Percentiles rank a stretch among this genome's conserved stretches.
Conservation (phyloP, 345 rosid species). For the Sisymbrium irio region DNA sequence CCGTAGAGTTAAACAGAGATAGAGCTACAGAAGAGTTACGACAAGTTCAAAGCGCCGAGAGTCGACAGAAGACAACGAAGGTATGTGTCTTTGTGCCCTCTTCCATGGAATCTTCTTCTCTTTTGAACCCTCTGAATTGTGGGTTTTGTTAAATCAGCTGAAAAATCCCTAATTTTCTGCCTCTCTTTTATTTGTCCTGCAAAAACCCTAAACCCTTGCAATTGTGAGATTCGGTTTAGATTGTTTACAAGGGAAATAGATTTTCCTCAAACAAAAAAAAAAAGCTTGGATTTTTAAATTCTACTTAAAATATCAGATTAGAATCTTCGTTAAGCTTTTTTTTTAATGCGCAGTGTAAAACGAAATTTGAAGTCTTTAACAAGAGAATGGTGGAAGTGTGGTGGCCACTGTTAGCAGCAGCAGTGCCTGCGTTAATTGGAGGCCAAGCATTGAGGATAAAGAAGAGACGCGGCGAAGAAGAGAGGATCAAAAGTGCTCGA, state of each 20-base stretch:
- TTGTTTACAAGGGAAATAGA: too few relatives aligned
- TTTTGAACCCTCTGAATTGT: background rate
- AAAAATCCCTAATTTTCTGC: background rate
- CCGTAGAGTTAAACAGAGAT: slow-evolving; percentile 1
- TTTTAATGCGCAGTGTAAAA: slow-evolving; percentile 20
- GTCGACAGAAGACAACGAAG: slow-evolving; percentile 9
- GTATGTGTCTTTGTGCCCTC: slow-evolving; percentile 8
- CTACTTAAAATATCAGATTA: background rate
- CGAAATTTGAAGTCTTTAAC: background rate
- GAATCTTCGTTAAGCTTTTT: background rate
- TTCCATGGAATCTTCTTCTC: slow-evolving; percentile 15
- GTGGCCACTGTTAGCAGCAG: slow-evolving; percentile 76
- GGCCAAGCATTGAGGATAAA: slow-evolving; percentile 68
- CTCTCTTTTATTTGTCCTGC: background rate
- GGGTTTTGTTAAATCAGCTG: background rate
- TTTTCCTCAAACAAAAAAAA: too few relatives aligned
- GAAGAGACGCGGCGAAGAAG: slow-evolving; percentile 63
- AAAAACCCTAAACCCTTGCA: slow-evolving; percentile 35
- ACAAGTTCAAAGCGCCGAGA: background rate
- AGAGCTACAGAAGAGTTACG: slow-evolving; percentile 7
- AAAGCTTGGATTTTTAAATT: slow-evolving; percentile 4
- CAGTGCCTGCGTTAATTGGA: slow-evolving; percentile 66
- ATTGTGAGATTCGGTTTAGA: background rate
- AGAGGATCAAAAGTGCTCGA: slow-evolving; percentile 66
- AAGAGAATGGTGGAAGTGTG: slow-evolving; percentile 66